Evolutionary conservation across 148 eudicot genomes (phyloP).

Genomic region (Fagopyrum tataricum): DNA sequence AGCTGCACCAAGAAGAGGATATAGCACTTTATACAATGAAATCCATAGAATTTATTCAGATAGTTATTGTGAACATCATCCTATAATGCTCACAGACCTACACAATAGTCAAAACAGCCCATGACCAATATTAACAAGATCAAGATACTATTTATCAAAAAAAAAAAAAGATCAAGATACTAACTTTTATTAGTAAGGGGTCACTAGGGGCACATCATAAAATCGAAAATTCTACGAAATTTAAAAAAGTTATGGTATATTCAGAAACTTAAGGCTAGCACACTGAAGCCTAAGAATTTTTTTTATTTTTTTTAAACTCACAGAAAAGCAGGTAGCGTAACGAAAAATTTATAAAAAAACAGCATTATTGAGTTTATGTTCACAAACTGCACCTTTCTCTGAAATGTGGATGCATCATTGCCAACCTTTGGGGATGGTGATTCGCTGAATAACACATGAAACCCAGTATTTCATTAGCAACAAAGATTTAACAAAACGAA

Average conservation of each 20-base stretch:
- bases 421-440: slow-evolving; percentile 96
- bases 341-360: not conserved
- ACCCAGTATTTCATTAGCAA: slow-evolving; percentile 1
- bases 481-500: not conserved
- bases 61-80: not conserved
- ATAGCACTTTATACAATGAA: slow-evolving; percentile 9
- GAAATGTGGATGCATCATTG: slow-evolving; percentile 94
- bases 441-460: slow-evolving; percentile 52
- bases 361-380: not conserved
- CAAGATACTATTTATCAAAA: not conserved
- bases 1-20: slow-evolving; percentile 43
- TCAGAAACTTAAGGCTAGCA: not conserved
- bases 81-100: not conserved
- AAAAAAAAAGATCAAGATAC: not conserved
- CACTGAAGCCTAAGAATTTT: not conserved
- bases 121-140: not conserved
- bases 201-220: not conserved
- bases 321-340: not conserved
- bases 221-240: not conserved
- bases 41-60: not conserved
- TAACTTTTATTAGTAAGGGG: not conserved
- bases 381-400: slow-evolving; percentile 67
- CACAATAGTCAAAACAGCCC: not conserved
- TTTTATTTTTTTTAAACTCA: not conserved
- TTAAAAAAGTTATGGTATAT: not conserved